These are phyloP conservation scores for Jacaranda mimosifolia DNA, from an alignment of 257 asterid genomes.

Conservation along the genomic window DNA sequence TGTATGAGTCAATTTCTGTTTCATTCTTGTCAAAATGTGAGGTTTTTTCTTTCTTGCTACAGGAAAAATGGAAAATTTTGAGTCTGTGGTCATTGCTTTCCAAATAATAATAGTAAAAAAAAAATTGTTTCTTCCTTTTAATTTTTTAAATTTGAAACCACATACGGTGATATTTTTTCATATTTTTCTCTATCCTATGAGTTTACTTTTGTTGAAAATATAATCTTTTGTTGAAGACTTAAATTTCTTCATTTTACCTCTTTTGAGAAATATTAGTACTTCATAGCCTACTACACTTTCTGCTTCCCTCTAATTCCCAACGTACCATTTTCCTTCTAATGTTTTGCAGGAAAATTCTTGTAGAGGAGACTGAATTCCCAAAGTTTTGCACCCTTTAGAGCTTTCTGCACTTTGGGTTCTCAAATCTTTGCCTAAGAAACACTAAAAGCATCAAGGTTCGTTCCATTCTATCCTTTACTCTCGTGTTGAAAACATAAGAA, in stretches of 20 bases:
- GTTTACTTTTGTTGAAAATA: not conserved
- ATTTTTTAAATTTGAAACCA: constrained; percentile 27
- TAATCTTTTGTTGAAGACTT: not conserved
- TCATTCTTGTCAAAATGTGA: constrained; percentile 8
- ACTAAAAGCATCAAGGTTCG: constrained; percentile 35
- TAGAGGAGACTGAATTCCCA: constrained; percentile 13
- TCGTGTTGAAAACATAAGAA: not conserved
- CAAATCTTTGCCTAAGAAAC: constrained; percentile 5
- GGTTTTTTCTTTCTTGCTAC: constrained; percentile 16
- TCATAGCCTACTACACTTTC: not conserved
- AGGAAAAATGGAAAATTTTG: constrained; percentile 32
- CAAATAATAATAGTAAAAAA: too few species aligned
- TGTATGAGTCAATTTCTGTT: not conserved
- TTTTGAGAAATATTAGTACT: constrained; percentile 4
- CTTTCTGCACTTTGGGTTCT: constrained; percentile 31
- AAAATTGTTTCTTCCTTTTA: not conserved
- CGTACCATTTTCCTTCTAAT: constrained; percentile 24
- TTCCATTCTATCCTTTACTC: not conserved
- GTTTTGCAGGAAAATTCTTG: constrained; percentile 26
- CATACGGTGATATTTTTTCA: constrained; percentile 16
- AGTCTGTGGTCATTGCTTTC: not conserved
- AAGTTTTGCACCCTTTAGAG: constrained; percentile 5
- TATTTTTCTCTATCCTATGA: not conserved
- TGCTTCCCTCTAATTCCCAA: not conserved
- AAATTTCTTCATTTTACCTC: constrained; percentile 11